These are phyloP conservation scores for Amanita phalloides DNA, from an alignment of 768 basidiomycete genomes.

Conservation along the genomic window DNA sequence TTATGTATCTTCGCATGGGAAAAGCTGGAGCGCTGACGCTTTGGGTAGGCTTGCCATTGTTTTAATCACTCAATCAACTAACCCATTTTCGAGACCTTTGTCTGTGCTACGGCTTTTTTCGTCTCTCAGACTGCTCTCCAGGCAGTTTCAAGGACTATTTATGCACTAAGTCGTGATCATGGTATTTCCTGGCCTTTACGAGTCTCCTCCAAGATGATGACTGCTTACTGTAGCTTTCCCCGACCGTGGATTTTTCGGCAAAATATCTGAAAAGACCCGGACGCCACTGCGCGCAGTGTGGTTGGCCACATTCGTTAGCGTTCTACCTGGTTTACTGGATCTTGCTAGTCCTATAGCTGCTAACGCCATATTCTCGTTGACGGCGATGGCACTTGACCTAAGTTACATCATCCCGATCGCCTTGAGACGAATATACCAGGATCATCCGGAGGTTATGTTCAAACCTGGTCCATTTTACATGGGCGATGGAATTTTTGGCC, in stretches of 20 bases:
- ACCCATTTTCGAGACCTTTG: conserved; percentile 36
- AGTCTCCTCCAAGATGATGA: neutral
- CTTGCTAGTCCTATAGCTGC: conserved; percentile 66
- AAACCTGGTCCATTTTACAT: conserved; percentile 79
- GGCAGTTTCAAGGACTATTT: conserved; percentile 72
- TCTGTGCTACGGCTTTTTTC: conserved; percentile 83
- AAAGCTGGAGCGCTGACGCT: conserved; percentile 65
- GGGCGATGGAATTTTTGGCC: conserved; percentile 56
- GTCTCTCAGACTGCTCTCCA: conserved; percentile 76
- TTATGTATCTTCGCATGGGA: conserved; percentile 69
- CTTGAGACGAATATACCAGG: conserved; percentile 52
- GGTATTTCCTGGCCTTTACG: conserved; percentile 22
- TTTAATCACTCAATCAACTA: neutral
- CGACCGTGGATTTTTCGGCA: conserved; percentile 60
- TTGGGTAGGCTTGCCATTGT: conserved; percentile 40
- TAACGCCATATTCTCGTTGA: conserved; percentile 75
- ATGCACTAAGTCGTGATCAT: conserved; percentile 76
- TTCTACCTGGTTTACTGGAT: conserved; percentile 64
- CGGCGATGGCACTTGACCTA: conserved; percentile 66
- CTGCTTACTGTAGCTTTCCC: conserved; percentile 41
- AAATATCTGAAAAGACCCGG: conserved; percentile 47
- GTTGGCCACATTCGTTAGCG: conserved; percentile 53
- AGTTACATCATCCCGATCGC: conserved; percentile 81
- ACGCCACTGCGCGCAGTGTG: conserved; percentile 77
- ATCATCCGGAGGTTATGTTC: conserved; percentile 77